A percentile compares a stretch with the other conserved stretches of the same genome.
Conservation (phyloP, 1,139 yeast genomes). For the Magnusiomyces suaveolens region DNA sequence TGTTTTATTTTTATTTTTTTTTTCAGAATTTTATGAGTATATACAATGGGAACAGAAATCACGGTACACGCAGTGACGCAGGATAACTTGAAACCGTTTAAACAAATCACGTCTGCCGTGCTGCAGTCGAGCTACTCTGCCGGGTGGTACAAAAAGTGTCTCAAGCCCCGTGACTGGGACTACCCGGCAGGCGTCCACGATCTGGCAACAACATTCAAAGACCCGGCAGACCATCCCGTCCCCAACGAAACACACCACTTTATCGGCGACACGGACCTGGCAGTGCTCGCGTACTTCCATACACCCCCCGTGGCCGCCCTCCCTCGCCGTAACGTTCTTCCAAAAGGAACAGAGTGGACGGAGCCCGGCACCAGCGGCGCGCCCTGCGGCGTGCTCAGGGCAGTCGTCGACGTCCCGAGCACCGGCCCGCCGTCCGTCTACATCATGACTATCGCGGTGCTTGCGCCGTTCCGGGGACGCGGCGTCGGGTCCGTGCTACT, state of each 20-base stretch:
- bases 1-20: too few relatives aligned
- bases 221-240: too few relatives aligned
- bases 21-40: too few relatives aligned
- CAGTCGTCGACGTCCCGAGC: neutral
- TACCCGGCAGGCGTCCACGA: neutral
- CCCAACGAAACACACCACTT: too few relatives aligned
- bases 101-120: constrained; percentile 39
- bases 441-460: constrained; percentile 58
- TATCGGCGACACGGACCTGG: too few relatives aligned
- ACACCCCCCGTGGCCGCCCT: neutral
- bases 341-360: too few relatives aligned
- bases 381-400: too few relatives aligned
- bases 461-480: constrained; percentile 47
- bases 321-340: neutral
- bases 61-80: neutral
- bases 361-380: too few relatives aligned
- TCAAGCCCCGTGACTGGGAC: constrained; percentile 25
- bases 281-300: constrained; percentile 12
- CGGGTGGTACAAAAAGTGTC: constrained; percentile 41
- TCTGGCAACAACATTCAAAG: too few relatives aligned
- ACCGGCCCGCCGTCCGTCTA: constrained; percentile 29
- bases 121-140: constrained; percentile 42
- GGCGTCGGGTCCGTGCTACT: constrained; percentile 58
- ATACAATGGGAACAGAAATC: neutral
- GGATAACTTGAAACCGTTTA: constrained; percentile 19